Evolutionary conservation across 1,284 basidiomycete species (phyloP).

Genomic region (Fomes fomentarius): DNA sequence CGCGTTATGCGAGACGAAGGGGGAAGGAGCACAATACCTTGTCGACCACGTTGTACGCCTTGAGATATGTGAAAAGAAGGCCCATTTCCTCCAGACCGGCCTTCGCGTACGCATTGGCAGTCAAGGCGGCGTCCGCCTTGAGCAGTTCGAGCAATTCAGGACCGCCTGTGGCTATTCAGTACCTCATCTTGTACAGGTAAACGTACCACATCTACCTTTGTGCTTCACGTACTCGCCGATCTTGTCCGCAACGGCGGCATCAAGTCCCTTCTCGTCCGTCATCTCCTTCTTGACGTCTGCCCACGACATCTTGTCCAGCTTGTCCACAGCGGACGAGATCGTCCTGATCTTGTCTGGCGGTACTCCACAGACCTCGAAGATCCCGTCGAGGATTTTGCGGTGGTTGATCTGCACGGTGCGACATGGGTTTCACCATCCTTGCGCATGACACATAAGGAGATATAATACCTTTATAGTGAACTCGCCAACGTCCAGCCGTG

Average conservation of each 20-base stretch:
- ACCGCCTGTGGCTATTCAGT: constrained; percentile 55
- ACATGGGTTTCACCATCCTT: neutral
- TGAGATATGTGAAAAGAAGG: constrained; percentile 83
- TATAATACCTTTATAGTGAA: constrained; percentile 88
- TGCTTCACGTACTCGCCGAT: constrained; percentile 97
- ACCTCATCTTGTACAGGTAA: neutral
- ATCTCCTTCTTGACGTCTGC: constrained; percentile 94
- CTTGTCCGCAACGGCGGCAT: constrained; percentile 83
- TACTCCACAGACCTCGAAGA: constrained; percentile 97
- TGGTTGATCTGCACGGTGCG: constrained; percentile 87
- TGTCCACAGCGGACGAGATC: constrained; percentile 98
- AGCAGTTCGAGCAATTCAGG: constrained; percentile 80
- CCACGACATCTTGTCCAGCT: constrained; percentile 98
- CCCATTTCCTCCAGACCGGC: constrained; percentile 92
- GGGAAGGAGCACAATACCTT: constrained; percentile 50
- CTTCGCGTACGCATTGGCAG: constrained; percentile 75
- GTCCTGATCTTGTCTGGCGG: constrained; percentile 88
- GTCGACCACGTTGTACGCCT: constrained; percentile 81
- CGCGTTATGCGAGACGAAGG: no score
- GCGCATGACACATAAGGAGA: neutral
- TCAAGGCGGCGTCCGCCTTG: constrained; percentile 68
- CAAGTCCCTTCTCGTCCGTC: constrained; percentile 94
- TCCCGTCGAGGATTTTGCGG: constrained; percentile 96
- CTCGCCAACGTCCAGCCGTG: constrained; percentile 86
- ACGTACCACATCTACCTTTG: constrained; percentile 66